Base-by-base conservation (phyloP, 1,284 basidiomycete species). In the Melampsora abietis-canadensis region DNA sequence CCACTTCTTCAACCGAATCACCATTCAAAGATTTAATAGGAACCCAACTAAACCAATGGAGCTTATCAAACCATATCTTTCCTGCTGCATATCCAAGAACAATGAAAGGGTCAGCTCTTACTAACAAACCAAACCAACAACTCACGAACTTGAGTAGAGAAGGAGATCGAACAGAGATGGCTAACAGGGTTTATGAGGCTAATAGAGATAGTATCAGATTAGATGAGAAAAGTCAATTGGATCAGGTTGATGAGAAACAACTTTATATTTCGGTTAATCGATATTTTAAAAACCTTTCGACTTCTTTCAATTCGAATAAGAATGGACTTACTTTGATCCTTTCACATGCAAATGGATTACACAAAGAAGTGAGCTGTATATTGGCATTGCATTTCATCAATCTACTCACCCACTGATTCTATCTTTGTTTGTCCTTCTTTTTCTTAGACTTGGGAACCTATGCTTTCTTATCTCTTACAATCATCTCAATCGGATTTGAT, bases 281-380 rank as follows among this genome's bases (percentile, higher is more conserved):
- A n/a, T 57, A 69, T 27, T 54, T 34, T 30, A 40, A 61, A 57
- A 46, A 54, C 31, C 79, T 76, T 17, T 78, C 78, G 47, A 48
- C 68, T 72, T 40, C 68, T 77, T 40, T 12, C 10, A 37, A 51
- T 10, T 59, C 51, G 21, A 79, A 77, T 19, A 78, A 69, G 44
- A 77, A 78, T 0, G 86, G 88, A 0, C 54, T 89, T 48, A 92
- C 90, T 0, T 82, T 93, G 51, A 85, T 93, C 76, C 82, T 90
- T 59, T 86, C 86, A 8, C 91, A 92, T 79, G 91, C 90, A 0
- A 92, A 90, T 81, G 91, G 92, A 8, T 88, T 93, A 78, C 87
- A 87, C 77, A 92, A 92, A 82, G 90, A 92, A 86, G 90, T 88
- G 74, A 76, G 60, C 17, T 68, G 69, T 60, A 76, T 3, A n/a